Evolutionary conservation across 1,284 basidiomycete genomes (phyloP).

Genomic region (Moniliophthora roreri): DNA sequence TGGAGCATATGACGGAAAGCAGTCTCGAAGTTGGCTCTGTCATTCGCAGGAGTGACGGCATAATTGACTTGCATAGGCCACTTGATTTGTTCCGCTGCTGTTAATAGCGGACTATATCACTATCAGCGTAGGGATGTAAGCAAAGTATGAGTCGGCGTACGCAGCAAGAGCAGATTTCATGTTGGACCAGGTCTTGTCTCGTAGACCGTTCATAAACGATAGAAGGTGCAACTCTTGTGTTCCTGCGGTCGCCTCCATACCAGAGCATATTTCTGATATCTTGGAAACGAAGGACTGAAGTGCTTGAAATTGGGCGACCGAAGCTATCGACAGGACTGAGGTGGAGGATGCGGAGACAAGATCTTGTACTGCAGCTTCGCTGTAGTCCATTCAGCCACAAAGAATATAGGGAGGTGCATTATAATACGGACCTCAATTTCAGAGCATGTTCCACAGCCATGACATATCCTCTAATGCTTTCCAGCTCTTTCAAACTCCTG

Average conservation of each 20-base stretch:
- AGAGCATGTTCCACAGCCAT: conserved; percentile 72
- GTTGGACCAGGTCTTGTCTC: conserved; percentile 70
- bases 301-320: conserved; percentile 57
- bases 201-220: conserved; percentile 55
- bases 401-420: conserved; percentile 11
- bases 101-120: conserved; percentile 53
- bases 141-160: conserved; percentile 35
- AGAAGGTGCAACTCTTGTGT: conserved; percentile 54
- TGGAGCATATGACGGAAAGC: conserved; percentile 75
- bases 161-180: conserved; percentile 65
- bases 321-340: conserved; percentile 40
- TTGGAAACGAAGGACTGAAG: conserved; percentile 61
- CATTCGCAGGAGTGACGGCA: conserved; percentile 41
- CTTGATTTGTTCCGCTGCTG: conserved; percentile 67
- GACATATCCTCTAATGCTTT: conserved; percentile 76
- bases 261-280: conserved; percentile 40
- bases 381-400: conserved; percentile 25
- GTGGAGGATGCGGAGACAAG: conserved; percentile 33
- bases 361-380: conserved; percentile 57
- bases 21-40: conserved; percentile 66
- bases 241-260: conserved; percentile 45
- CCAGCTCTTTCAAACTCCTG: conserved; percentile 69
- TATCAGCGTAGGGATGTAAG: conserved; percentile 12
- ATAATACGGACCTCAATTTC: conserved; percentile 64
- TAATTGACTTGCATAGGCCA: conserved; percentile 84